These are phyloP conservation scores for Penicillium maclennaniae DNA, from an alignment of 495 filamentous ascomycete species.

Conservation along the genomic window DNA sequence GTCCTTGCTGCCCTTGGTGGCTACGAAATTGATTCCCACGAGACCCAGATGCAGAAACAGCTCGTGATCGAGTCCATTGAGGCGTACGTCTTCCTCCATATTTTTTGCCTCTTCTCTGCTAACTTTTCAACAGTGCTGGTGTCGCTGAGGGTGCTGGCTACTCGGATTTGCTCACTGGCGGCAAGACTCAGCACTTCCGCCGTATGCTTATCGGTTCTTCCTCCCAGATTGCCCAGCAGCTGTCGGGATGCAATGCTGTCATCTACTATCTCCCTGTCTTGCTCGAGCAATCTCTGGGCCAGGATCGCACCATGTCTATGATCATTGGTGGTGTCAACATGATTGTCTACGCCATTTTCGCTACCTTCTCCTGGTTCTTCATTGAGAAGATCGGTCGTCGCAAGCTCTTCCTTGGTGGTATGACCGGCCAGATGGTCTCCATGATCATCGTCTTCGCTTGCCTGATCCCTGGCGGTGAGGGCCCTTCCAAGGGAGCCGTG, in stretches of 20 bases:
- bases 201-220: conserved; percentile 51
- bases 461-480: conserved; percentile 54
- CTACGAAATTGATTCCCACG: conserved; percentile 53
- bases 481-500: conserved; percentile 63
- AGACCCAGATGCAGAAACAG: conserved; percentile 56
- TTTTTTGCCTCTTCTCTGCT: not conserved
- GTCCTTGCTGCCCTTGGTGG: conserved; percentile 68
- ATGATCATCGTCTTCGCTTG: conserved; percentile 77
- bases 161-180: conserved; percentile 40
- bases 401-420: conserved; percentile 71
- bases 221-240: conserved; percentile 78
- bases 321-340: conserved; percentile 80
- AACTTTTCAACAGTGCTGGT: conserved; percentile 24
- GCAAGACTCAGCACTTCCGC: conserved; percentile 44
- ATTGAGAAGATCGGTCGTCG: conserved; percentile 74
- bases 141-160: conserved; percentile 33
- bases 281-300: conserved; percentile 62
- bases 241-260: conserved; percentile 73
- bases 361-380: conserved; percentile 80
- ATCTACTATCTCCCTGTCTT: conserved; percentile 85
- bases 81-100: conserved; percentile 49
- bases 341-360: conserved; percentile 74
- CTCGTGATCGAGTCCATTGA: conserved; percentile 73
- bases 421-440: conserved; percentile 60
- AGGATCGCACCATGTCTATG: conserved; percentile 60